Base-by-base conservation (phyloP, 2,329 filamentous ascomycete genomes). In the Ilyonectria robusta region DNA sequence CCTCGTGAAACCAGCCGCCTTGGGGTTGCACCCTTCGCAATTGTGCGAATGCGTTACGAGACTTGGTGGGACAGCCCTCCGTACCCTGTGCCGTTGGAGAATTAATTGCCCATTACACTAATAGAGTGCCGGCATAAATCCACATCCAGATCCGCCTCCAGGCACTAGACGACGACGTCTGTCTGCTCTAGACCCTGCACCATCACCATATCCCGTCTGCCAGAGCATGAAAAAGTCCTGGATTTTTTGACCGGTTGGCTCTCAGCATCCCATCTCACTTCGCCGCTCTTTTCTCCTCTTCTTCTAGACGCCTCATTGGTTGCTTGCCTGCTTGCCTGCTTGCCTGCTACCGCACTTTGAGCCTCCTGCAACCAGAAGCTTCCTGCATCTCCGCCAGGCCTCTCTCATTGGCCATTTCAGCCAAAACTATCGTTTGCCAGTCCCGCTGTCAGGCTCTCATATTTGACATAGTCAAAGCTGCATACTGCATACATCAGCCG, bases 11-110 rank as follows among this genome's bases (percentile, higher is more conserved):
- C 48, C 15, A 3, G 17, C n/a, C 8, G 40, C n/a, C 47, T 62
- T 37, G 17, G n/a, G n/a, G 62, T 64, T 19, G 17, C 54, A 63
- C 54, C 40, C 13, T 37, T 21, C 17, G 50, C 31, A 21, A 42
- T 40, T 48, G 37, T 55, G 19, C 53, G 19, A 46, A 26, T n/a
- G 26, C 50, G 51, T 29, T 57, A 29, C 56, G 44, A 44, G 40
- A 42, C 44, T 26, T 46, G 13, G 62, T 65, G 19, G 7, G 9
- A 60, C 62, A 6, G 23, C 6, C 17, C 33, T 23, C n/a, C 23
- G 19, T 57, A 13, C 26, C 33, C 51, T 59, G 50, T 60, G 42
- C 21, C 44, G 44, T 65, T 65, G 56, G 62, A 56, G 62, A 55
- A 51, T 44, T 23, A 11, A 23, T 61, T 35, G 37, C 47, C 37